Conservation (phyloP, 176 grass and related monocot genomes). For the Eremochloa ophiuroides region DNA sequence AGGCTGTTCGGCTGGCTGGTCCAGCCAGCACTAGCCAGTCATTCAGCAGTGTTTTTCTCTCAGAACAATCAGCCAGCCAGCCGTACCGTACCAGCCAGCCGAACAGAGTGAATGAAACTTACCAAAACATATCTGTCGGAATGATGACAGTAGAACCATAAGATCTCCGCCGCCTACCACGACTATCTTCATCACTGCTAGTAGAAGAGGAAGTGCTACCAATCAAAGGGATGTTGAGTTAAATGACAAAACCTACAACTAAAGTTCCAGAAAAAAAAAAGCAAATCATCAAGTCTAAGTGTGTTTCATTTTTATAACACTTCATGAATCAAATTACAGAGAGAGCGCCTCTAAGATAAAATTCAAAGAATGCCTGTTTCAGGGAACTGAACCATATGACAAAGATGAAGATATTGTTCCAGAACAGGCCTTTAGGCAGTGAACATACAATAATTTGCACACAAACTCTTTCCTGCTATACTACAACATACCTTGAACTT, state of each 20-base stretch:
- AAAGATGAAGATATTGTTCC: not conserved
- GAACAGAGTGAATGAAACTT: slow-evolving; percentile 40
- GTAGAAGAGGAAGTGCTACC: slow-evolving; percentile 44
- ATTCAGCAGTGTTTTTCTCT: no score
- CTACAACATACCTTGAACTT: slow-evolving; percentile 54
- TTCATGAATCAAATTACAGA: not conserved
- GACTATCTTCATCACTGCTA: slow-evolving; percentile 72
- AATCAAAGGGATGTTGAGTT: slow-evolving; percentile 20
- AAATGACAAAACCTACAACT: slow-evolving; percentile 13
- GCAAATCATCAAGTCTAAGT: not conserved
- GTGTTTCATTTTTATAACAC: not conserved
- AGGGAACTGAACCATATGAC: slow-evolving; percentile 2
- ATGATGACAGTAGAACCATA: slow-evolving; percentile 64
- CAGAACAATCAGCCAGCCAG: no score
- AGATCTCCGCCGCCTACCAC: slow-evolving; percentile 63
- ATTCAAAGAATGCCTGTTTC: not conserved
- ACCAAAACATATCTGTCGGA: slow-evolving; percentile 97
- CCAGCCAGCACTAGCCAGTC: no score
- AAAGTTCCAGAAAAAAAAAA: not conserved
- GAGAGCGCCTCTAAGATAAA: no score
- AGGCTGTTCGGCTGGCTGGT: no score
- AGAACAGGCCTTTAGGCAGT: not conserved
- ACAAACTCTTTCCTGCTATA: not conserved
- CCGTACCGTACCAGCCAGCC: no score
- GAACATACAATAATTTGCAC: not conserved